Evolutionary conservation across 2,329 filamentous ascomycete species (phyloP).

Genomic region (Pseudogymnoascus sp.): DNA sequence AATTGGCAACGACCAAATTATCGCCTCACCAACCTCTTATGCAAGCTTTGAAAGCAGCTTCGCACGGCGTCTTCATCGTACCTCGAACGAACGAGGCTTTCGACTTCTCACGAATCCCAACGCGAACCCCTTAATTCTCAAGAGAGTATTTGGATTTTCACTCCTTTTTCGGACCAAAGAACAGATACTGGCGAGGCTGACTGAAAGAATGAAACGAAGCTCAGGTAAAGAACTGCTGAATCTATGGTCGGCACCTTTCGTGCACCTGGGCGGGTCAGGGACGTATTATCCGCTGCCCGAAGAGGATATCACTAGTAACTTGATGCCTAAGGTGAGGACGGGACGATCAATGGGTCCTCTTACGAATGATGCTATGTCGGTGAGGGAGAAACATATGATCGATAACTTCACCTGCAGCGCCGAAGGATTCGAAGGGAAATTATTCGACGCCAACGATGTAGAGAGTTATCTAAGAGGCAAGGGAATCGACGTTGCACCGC

Average conservation of each 20-base stretch:
- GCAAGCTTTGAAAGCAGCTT: slow-evolving; percentile 61
- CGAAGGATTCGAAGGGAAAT: slow-evolving; percentile 63
- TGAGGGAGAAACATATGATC: slow-evolving; percentile 39
- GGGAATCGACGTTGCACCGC: slow-evolving; percentile 55
- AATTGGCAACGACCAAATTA: slow-evolving; percentile 10
- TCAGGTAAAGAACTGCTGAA: slow-evolving; percentile 42
- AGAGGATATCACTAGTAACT: slow-evolving; percentile 20
- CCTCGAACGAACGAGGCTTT: slow-evolving; percentile 55
- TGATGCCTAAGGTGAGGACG: slow-evolving; percentile 25
- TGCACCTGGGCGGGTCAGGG: slow-evolving; percentile 60
- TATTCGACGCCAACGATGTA: slow-evolving; percentile 70
- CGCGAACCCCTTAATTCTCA: slow-evolving; percentile 41
- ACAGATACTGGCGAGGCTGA: slow-evolving; percentile 33
- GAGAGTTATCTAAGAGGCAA: slow-evolving; percentile 63
- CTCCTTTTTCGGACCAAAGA: slow-evolving; percentile 51
- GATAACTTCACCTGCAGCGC: slow-evolving; percentile 45
- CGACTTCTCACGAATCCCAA: slow-evolving; percentile 45
- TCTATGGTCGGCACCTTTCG: slow-evolving; percentile 53
- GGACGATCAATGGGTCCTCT: slow-evolving; percentile 46
- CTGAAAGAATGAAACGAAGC: slow-evolving; percentile 22
- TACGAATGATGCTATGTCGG: slow-evolving; percentile 31
- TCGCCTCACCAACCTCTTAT: slow-evolving; percentile 44
- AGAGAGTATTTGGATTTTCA: slow-evolving; percentile 63
- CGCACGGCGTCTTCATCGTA: slow-evolving; percentile 61
- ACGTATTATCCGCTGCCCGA: slow-evolving; percentile 48